Percentiles rank a stretch among this genome's conserved stretches.
phyloP scores from a whole-genome alignment of 2,329 filamentous ascomycete species.

The Apiospora phragmitis region DNA sequence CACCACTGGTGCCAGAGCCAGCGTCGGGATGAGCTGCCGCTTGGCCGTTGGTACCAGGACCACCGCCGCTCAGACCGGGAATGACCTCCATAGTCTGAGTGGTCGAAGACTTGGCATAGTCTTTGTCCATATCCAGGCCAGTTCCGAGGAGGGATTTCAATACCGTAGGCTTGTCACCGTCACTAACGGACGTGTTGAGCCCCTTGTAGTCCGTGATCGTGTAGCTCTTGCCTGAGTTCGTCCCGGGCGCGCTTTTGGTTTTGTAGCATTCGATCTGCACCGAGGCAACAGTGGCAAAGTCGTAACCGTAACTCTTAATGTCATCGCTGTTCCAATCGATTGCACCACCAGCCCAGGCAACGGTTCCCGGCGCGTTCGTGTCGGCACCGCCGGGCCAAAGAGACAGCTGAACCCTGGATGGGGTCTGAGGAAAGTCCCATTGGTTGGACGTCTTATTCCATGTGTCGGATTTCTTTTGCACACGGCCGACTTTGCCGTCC shows the following conservation, averaged over 20 bases:
- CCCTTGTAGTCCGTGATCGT: slow-evolving; percentile 65
- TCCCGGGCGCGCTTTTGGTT: slow-evolving; percentile 59
- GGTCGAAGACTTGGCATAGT: slow-evolving; percentile 34
- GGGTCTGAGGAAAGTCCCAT: slow-evolving; percentile 90
- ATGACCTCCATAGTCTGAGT: slow-evolving; percentile 24
- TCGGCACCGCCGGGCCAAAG: slow-evolving; percentile 90
- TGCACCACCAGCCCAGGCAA: slow-evolving; percentile 86
- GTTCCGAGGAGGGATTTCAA: slow-evolving; percentile 80
- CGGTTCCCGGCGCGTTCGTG: slow-evolving; percentile 78
- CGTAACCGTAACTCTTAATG: slow-evolving; percentile 83
- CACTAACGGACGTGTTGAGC: slow-evolving; percentile 75
- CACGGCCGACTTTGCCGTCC: slow-evolving; percentile 77
- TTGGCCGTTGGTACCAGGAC: slow-evolving; percentile 33
- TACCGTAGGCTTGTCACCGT: slow-evolving; percentile 73
- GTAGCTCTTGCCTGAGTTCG: slow-evolving; percentile 71
- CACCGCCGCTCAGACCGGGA: slow-evolving; percentile 32
- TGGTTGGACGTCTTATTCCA: slow-evolving; percentile 82
- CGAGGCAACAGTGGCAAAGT: slow-evolving; percentile 77
- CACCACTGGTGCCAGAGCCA: slow-evolving; percentile 13
- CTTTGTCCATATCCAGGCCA: slow-evolving; percentile 68
- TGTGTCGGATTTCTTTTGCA: slow-evolving; percentile 73
- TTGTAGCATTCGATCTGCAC: slow-evolving; percentile 87
- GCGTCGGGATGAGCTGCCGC: slow-evolving; percentile 23
- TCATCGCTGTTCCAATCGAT: slow-evolving; percentile 85
- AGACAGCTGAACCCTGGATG: slow-evolving; percentile 86